These are phyloP conservation scores for Entonaema liquescens DNA, from an alignment of 495 filamentous ascomycete species.

Conservation along the genomic window DNA sequence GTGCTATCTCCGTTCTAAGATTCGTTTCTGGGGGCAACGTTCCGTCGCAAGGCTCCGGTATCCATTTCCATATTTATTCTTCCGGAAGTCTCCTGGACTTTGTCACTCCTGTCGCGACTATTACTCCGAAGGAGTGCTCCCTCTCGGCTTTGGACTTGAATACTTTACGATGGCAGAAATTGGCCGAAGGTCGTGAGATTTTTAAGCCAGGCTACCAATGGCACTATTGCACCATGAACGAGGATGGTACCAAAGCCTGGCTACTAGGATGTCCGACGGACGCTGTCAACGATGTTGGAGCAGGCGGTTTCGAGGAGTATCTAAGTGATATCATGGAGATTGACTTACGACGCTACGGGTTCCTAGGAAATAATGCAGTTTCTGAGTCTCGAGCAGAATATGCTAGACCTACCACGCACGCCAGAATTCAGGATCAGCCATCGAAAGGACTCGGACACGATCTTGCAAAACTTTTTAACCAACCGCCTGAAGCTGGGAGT, in stretches of 20 bases:
- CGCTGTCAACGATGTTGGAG: constrained; percentile 59
- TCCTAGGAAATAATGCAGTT: constrained; percentile 80
- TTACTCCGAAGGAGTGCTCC: constrained; percentile 83
- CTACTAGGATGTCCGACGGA: constrained; percentile 90
- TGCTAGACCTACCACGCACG: constrained; percentile 57
- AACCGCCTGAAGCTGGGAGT: constrained; percentile 77
- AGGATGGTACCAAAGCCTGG: constrained; percentile 95
- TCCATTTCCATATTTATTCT: constrained; percentile 93
- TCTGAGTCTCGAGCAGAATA: constrained; percentile 66
- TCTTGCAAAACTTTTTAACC: constrained; percentile 84
- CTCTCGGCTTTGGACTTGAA: constrained; percentile 86
- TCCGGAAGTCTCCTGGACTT: constrained; percentile 93
- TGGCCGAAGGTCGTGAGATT: constrained; percentile 92
- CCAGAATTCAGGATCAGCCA: constrained; percentile 53
- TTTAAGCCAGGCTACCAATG: constrained; percentile 88
- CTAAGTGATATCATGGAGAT: constrained; percentile 93
- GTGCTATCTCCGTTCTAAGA: constrained; percentile 85
- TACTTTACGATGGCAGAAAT: constrained; percentile 87
- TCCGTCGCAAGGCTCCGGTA: constrained; percentile 85
- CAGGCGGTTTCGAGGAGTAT: constrained; percentile 77
- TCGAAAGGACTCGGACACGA: constrained; percentile 80
- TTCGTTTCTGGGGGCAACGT: constrained; percentile 90
- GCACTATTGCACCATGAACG: constrained; percentile 96
- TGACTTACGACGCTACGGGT: constrained; percentile 82
- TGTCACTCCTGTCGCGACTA: constrained; percentile 88